Conservation (phyloP, 2,329 filamentous ascomycete species). For the Fusarium pseudograminearum region DNA sequence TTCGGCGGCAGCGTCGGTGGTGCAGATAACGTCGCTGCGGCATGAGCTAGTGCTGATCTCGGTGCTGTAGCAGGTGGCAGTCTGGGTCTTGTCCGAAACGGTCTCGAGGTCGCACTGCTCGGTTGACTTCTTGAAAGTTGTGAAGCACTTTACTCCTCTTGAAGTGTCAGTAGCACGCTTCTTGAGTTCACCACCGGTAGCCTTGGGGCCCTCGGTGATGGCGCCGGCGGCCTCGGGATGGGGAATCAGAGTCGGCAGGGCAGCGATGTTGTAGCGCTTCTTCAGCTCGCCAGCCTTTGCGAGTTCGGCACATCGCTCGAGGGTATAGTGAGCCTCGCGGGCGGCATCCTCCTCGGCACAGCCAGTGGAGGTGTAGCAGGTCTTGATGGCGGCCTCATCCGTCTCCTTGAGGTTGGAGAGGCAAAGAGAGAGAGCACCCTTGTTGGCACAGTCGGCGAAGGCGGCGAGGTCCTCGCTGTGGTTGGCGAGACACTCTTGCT, state of each 20-base stretch:
- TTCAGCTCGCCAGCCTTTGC: conserved; percentile 46
- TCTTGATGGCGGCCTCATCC: conserved; percentile 52
- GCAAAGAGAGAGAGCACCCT: conserved; percentile 58
- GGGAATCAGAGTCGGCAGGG: conserved; percentile 35
- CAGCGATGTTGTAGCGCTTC: conserved; percentile 46
- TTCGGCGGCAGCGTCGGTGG: conserved; percentile 52
- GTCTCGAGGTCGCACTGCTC: conserved; percentile 56
- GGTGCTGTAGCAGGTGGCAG: conserved; percentile 56
- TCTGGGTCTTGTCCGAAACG: conserved; percentile 52
- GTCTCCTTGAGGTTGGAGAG: conserved; percentile 53
- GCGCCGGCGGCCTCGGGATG: conserved; percentile 34
- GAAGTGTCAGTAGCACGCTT: conserved; percentile 37
- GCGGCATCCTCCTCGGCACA: conserved; percentile 51
- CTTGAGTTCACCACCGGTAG: conserved; percentile 24
- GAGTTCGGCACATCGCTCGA: conserved; percentile 51
- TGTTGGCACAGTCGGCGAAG: conserved; percentile 59
- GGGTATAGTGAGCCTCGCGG: conserved; percentile 47
- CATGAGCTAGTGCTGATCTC: conserved; percentile 55
- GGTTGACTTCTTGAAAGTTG: conserved; percentile 51
- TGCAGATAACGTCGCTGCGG: conserved; percentile 60
- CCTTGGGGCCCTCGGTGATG: conserved; percentile 30
- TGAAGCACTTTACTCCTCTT: conserved; percentile 53
- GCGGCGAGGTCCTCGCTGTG: conserved; percentile 56
- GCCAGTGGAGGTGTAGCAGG: conserved; percentile 53
- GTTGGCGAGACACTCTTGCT: conserved; percentile 56